phyloP scores from a whole-genome alignment of 179 eudicot genomes.

The Sideroxylon spinosum region DNA sequence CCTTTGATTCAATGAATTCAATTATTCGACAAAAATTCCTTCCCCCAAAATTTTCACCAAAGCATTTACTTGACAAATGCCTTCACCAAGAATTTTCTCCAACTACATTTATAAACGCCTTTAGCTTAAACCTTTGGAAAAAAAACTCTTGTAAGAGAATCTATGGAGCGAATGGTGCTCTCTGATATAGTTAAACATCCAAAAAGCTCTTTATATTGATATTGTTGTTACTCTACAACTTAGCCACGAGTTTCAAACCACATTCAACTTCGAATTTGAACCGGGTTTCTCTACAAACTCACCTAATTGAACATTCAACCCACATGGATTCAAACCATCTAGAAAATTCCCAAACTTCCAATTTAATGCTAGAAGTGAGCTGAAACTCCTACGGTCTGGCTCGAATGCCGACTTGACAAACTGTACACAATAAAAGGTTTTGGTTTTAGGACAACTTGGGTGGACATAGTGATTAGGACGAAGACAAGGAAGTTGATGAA shows the following conservation, averaged over 20 bases:
- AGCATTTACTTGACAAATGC: no score
- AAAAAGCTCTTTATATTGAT: constrained; percentile 16
- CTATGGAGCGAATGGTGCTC: no score
- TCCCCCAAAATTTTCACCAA: no score
- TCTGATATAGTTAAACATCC: constrained; percentile 1
- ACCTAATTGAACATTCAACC: constrained; percentile 20
- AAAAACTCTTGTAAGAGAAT: no score
- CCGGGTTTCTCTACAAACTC: constrained; percentile 13
- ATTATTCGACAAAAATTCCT: no score
- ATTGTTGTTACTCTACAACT: constrained; percentile 15
- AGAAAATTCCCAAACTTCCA: constrained; percentile 31
- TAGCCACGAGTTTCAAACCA: constrained; percentile 10
- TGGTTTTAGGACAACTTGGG: constrained; percentile 13
- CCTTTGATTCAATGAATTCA: no score
- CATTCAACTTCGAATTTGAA: constrained; percentile 13
- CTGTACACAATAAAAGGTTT: constrained; percentile 14
- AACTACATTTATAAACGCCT: no score
- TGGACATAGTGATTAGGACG: constrained; percentile 11
- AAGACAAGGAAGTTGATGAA: background rate
- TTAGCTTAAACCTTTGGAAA: no score
- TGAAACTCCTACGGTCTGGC: constrained; percentile 26
- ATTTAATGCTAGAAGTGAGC: constrained; percentile 30
- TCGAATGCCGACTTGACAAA: background rate
- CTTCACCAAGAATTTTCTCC: no score
- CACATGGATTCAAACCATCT: constrained; percentile 33